Percentiles rank a stretch among this genome's conserved stretches.
These are phyloP conservation scores for Astragalus glycyphyllos DNA, from an alignment of 306 rosid genomes.

Conservation along the genomic window DNA sequence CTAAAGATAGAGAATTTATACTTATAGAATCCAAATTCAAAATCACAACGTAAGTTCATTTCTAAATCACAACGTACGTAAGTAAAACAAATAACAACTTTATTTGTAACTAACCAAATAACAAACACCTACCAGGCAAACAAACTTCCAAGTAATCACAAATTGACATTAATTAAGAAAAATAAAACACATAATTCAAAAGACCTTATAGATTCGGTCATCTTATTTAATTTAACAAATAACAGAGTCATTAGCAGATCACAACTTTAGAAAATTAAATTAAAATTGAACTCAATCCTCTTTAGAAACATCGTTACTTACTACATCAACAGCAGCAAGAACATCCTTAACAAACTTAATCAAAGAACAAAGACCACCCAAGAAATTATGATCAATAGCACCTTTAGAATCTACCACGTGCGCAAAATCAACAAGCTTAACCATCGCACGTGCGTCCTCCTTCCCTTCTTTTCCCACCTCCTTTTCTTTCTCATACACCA, in stretches of 20 bases:
- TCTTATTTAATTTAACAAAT: background rate
- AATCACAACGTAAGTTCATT: background rate
- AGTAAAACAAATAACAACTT: background rate
- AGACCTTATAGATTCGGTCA: background rate
- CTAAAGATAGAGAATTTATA: too few relatives aligned
- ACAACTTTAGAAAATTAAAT: too few relatives aligned
- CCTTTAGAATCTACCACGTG: constrained; percentile 68
- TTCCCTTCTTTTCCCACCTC: constrained; percentile 37
- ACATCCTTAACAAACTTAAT: constrained; percentile 70
- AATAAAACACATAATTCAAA: too few relatives aligned
- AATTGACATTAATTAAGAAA: background rate
- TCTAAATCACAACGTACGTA: background rate
- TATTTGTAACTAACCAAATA: background rate
- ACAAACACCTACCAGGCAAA: background rate
- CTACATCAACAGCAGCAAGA: constrained; percentile 16
- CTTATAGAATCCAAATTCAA: too few relatives aligned
- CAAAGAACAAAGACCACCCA: constrained; percentile 93
- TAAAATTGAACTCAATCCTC: background rate
- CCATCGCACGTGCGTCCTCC: constrained; percentile 34
- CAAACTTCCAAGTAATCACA: background rate
- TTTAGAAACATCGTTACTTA: background rate
- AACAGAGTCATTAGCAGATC: background rate
- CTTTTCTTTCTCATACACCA: constrained; percentile 56
- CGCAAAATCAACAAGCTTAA: constrained; percentile 86
- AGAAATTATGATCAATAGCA: constrained; percentile 86